Evolutionary conservation across 345 rosid species (phyloP).

Genomic region (Linum usitatissimum): DNA sequence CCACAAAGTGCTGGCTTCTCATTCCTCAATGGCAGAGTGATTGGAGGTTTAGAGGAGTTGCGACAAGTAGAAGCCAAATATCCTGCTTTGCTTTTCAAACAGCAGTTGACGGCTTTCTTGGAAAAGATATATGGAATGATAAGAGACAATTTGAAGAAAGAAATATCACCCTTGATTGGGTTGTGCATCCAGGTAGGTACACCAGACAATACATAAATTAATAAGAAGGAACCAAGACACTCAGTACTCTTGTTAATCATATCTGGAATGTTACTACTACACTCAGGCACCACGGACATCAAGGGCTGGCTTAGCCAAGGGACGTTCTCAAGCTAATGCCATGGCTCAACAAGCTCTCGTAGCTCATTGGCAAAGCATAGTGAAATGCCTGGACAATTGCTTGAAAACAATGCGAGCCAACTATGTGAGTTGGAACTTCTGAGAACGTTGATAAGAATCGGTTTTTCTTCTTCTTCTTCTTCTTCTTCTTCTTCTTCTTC

Average conservation of each 20-base stretch:
- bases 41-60: constrained; percentile 40
- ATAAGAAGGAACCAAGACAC: background rate
- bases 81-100: constrained; percentile 11
- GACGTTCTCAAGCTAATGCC: constrained; percentile 8
- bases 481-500: background rate
- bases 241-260: background rate
- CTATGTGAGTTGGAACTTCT: constrained; percentile 3
- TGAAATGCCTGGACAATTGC: constrained; percentile 5
- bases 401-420: constrained; percentile 10
- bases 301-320: constrained; percentile 6
- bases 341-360: constrained; percentile 9
- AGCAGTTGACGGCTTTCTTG: constrained; percentile 9
- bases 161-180: constrained; percentile 3
- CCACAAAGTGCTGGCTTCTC: constrained; percentile 34
- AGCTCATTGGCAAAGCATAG: constrained; percentile 11
- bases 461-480: background rate
- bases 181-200: constrained; percentile 11
- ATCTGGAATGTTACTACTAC: background rate
- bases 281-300: constrained; percentile 10
- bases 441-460: background rate
- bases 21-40: constrained; percentile 52
- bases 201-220: background rate
- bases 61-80: constrained; percentile 2
- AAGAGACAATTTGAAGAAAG: constrained; percentile 11
- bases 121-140: constrained; percentile 11